Percentiles rank a stretch among this genome's conserved stretches.
Evolutionary conservation across 495 filamentous ascomycete genomes (phyloP).

Genomic region (Parathielavia appendiculata): DNA sequence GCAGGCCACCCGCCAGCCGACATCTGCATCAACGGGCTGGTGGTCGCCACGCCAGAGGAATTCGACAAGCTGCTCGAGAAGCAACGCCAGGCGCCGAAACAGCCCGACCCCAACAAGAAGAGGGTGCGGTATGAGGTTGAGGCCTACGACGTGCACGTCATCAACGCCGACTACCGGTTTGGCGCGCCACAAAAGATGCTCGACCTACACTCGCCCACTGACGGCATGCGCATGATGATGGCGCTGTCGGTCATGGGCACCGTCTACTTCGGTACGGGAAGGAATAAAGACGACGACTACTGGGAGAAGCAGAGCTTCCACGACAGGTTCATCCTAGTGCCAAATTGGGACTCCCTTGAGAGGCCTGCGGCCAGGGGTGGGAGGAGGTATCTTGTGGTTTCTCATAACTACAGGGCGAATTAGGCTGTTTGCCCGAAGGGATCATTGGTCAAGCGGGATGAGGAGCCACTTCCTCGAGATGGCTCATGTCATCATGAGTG

Average conservation of each 20-base stretch:
- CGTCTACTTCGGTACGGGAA: conserved; percentile 35
- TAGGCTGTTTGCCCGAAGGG: background rate
- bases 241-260: conserved; percentile 61
- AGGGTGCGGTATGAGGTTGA: conserved; percentile 53
- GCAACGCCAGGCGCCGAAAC: conserved; percentile 25
- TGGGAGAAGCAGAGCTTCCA: conserved; percentile 58
- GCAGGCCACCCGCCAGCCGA: conserved; percentile 35
- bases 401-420: conserved; percentile 60
- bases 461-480: background rate
- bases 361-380: conserved; percentile 32
- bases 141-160: conserved; percentile 64
- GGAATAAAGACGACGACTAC: conserved; percentile 34
- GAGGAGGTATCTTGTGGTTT: conserved; percentile 62
- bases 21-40: conserved; percentile 44
- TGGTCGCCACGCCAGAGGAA: conserved; percentile 32
- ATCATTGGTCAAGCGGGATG: background rate
- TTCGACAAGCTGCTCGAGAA: conserved; percentile 37
- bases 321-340: conserved; percentile 71
- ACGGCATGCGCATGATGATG: conserved; percentile 60
- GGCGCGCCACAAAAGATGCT: conserved; percentile 31
- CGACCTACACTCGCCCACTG: conserved; percentile 20
- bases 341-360: conserved; percentile 57
- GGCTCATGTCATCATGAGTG: background rate
- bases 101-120: conserved; percentile 9
- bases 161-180: conserved; percentile 59